Evolutionary conservation across 441 rosid genomes (phyloP), one percentile per base, ranked within the genome.

Genomic region (Syzygium syzygioides): DNA sequence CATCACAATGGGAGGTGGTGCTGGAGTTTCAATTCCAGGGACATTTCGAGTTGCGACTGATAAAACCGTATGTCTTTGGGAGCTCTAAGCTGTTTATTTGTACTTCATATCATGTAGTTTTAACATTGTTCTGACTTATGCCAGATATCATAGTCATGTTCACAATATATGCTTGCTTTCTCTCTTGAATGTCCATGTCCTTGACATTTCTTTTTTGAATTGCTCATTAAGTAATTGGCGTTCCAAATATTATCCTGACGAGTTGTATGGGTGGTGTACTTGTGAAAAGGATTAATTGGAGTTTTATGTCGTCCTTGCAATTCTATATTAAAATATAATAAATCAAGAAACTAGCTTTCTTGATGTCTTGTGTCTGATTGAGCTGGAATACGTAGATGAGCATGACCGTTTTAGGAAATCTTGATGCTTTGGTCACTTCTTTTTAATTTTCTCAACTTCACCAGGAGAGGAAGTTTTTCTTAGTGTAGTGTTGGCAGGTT

Each of bases 1-100:
- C 88, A 93, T 94, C 90, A 96, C 98, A 62, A 97, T 98, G 98
- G 99, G 98, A 85, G 99, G 99, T 71, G 98, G 99, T 55, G 94
- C 96, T 87, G 98, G 99, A 92, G 94, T 98, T 92, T 97, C 99
- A n/a, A 94, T 98, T 83, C 98, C 99, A 62, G 98, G 99, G 87
- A 94, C 97, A 90, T 95, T 96, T 87, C 95, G 98, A 64, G 91
- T 98, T 86, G 99, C 98, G 86, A 94, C 97, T 41, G 95, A 93
- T 91, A 96, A 92, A 95, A 95, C 98, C 84, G 99, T 98, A 95
- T 86, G 95, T 87, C 52, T 86, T 85, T 84, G 79, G 50, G 68
- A 86, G 85, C 64, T 59, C 32, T 30, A 41, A 23, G 37, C 64
- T 55, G 14, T 41, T 62, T 66, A 28, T 88, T 83, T 62, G 37